Evolutionary conservation across 2,329 filamentous ascomycete species (phyloP), one percentile per base, ranked within the genome.

Genomic region (Colletotrichum siamense): DNA sequence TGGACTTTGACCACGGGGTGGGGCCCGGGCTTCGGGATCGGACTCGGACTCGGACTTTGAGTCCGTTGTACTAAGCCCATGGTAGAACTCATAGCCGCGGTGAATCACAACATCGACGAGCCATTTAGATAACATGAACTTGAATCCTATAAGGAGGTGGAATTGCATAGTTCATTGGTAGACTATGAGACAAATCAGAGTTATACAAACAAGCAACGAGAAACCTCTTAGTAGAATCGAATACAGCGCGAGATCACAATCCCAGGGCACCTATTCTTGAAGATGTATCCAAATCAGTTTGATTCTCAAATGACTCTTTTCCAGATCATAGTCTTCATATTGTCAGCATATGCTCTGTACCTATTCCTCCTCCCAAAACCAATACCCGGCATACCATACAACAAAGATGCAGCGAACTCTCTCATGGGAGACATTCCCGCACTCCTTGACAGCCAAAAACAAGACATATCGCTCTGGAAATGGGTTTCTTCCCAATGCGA

Each of bases 11-110:
- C 30, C 3, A n/a, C 36, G 63, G 63, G 1, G 26, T 66, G 63
- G 63, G 5, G 36, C 16, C 63, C 13, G 36, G 63, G 36, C 24
- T 52, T 49, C 36, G 63, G 63, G 24, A 2, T 49, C 63, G 63
- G 63, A 15, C 63, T 66, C 63, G 63, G 63, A 52, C 36, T 66
- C 63, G 63, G 62, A 26, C 61, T 63, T 36, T 28, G 62, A 44
- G 61, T 64, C 61, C 61, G 22, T 3, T 59, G 44, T 22, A 52
- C 44, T 52, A 22, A 52, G 44, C 44, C 44, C 44, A 3, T 52
- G 44, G 44, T 52, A 22, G 44, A 52, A 52, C n/a, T 13, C 6
- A 13, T 52, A 52, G 2, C 10, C 44, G 44, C n/a, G 44, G n/a
- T 52, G 44, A 52, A 22, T 22, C 5, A 1, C 44, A 52, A 52